phyloP scores from a whole-genome alignment of 106 monocot genomes.

The Dendrobium catenatum region DNA sequence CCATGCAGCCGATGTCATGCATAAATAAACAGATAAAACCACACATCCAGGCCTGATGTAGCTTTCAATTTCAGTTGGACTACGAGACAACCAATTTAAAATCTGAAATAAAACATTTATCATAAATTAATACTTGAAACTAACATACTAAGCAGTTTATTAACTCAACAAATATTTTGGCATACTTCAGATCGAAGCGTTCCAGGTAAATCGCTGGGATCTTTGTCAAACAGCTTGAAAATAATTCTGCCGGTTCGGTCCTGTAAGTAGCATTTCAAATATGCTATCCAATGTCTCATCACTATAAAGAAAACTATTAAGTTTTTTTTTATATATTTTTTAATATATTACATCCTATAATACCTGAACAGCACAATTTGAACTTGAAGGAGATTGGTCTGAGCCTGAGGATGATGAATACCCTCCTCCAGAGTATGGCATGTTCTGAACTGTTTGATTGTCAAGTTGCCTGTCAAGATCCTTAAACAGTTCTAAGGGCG shows the following conservation, averaged over 20 bases:
- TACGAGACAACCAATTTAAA: slow-evolving; percentile 81
- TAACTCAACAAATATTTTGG: background rate
- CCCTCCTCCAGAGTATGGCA: slow-evolving; percentile 14
- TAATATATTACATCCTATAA: background rate
- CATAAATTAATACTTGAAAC: background rate
- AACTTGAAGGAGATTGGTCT: slow-evolving; percentile 90
- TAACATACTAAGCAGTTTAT: background rate
- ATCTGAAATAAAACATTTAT: slow-evolving; percentile 42
- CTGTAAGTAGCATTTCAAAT: slow-evolving; percentile 21
- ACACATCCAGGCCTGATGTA: slow-evolving; percentile 98
- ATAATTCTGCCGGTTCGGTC: slow-evolving; percentile 85
- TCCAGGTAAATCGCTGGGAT: slow-evolving; percentile 74
- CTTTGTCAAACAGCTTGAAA: slow-evolving; percentile 92
- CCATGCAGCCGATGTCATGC: slow-evolving; percentile 72
- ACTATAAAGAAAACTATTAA: background rate
- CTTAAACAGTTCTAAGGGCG: slow-evolving; percentile 41
- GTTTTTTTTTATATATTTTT: background rate
- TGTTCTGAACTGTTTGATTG: slow-evolving; percentile 5
- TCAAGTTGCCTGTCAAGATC: slow-evolving; percentile 20
- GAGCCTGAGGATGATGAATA: slow-evolving; percentile 69
- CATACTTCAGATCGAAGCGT: slow-evolving; percentile 59
- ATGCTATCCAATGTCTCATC: background rate
- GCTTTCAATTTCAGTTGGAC: slow-evolving; percentile 93
- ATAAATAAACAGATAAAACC: slow-evolving; percentile 76
- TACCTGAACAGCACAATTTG: slow-evolving; percentile 86